phyloP scores from a whole-genome alignment of 257 asterid species.

The Schizonepeta tenuifolia region DNA sequence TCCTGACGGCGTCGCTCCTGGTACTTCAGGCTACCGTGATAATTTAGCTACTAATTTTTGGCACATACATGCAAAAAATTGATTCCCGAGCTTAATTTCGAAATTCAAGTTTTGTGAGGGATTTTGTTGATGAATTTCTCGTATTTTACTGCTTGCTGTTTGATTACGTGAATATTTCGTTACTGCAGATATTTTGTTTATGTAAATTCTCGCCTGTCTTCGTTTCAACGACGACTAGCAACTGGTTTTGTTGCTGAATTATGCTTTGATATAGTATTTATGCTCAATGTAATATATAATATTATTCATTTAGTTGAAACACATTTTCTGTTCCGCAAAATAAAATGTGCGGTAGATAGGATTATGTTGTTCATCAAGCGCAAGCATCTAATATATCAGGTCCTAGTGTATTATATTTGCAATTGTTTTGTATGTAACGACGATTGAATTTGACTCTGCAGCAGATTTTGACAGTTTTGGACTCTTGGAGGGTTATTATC shows the following conservation, averaged over 20 bases:
- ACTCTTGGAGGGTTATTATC: neutral
- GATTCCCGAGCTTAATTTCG: neutral
- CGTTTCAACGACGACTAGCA: neutral
- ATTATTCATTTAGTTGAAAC: neutral
- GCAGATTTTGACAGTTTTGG: slow-evolving; percentile 27
- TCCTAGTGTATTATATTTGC: neutral
- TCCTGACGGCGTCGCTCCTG: neutral
- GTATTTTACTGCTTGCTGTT: neutral
- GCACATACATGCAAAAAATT: neutral
- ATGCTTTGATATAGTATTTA: neutral
- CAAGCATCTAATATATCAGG: neutral
- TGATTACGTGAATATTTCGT: neutral
- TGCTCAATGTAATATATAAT: neutral
- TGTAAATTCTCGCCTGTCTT: neutral
- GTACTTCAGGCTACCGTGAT: slow-evolving; percentile 27
- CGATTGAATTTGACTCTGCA: slow-evolving; percentile 20
- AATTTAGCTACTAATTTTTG: neutral
- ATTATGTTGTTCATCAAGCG: neutral
- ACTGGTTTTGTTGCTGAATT: neutral
- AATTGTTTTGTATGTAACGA: slow-evolving; percentile 3
- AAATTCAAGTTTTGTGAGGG: neutral
- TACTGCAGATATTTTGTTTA: neutral
- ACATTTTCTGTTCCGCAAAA: neutral
- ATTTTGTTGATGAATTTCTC: slow-evolving; percentile 5
- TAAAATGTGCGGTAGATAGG: neutral